These are phyloP conservation scores for Aureobasidium pullulans DNA, from an alignment of 2,329 filamentous ascomycete species.

Conservation along the genomic window DNA sequence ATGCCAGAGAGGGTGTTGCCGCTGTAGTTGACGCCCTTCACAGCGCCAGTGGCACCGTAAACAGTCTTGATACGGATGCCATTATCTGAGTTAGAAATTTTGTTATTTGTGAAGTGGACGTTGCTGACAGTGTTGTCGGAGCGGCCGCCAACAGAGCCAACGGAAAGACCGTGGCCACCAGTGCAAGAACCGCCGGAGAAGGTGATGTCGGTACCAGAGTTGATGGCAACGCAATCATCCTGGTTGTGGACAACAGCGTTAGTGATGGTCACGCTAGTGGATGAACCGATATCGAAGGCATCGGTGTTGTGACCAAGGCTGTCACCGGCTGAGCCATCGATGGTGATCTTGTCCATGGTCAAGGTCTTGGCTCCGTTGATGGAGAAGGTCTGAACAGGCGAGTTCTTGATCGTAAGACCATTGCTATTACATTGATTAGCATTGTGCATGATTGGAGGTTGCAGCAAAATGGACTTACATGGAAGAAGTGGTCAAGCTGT, in stretches of 20 bases:
- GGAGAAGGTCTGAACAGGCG: slow-evolving; percentile 48
- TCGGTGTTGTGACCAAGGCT: slow-evolving; percentile 25
- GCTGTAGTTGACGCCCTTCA: not conserved
- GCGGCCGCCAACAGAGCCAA: slow-evolving; percentile 49
- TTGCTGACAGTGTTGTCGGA: slow-evolving; percentile 43
- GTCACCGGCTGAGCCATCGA: slow-evolving; percentile 52
- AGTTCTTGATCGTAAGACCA: slow-evolving; percentile 45
- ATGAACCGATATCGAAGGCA: slow-evolving; percentile 24
- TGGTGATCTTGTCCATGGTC: slow-evolving; percentile 43
- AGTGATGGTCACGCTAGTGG: slow-evolving; percentile 20
- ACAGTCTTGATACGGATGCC: slow-evolving; percentile 49
- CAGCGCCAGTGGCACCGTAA: no score
- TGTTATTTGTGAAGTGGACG: slow-evolving; percentile 45
- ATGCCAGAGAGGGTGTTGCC: slow-evolving; percentile 44
- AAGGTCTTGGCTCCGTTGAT: slow-evolving; percentile 39
- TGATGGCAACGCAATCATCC: slow-evolving; percentile 26
- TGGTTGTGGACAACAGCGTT: slow-evolving; percentile 25
- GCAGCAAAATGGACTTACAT: slow-evolving; percentile 26
- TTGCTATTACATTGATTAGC: not conserved
- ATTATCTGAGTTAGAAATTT: no score
- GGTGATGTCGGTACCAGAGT: slow-evolving; percentile 33
- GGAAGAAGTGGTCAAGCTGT: slow-evolving; percentile 43
- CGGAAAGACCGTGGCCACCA: slow-evolving; percentile 48
- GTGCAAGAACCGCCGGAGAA: slow-evolving; percentile 39
- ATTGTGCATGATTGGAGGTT: slow-evolving; percentile 21